phyloP scores from a whole-genome alignment of 805 yeast species.

The Scheffersomyces lignosus region DNA sequence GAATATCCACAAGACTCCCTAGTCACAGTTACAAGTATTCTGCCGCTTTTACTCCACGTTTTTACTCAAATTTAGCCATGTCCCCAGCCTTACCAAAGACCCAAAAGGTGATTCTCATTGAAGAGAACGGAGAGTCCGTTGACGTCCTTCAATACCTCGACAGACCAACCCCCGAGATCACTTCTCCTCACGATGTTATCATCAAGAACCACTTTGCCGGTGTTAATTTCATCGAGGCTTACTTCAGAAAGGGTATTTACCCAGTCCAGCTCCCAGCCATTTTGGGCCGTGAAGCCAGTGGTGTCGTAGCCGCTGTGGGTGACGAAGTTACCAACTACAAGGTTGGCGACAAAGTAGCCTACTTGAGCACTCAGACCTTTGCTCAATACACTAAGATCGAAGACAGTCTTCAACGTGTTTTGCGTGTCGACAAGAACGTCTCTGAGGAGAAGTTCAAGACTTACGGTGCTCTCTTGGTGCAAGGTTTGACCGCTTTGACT shows the following conservation, averaged over 20 bases:
- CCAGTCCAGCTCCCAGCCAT: constrained; percentile 58
- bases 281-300: constrained; percentile 75
- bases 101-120: constrained; percentile 57
- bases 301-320: constrained; percentile 68
- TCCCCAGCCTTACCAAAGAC: constrained; percentile 52
- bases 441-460: constrained; percentile 50
- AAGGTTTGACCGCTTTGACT: constrained; percentile 79
- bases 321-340: constrained; percentile 49
- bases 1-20: too few relatives aligned
- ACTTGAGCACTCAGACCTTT: constrained; percentile 51
- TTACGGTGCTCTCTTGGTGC: constrained; percentile 63
- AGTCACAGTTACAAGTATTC: too few relatives aligned
- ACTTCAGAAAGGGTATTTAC: constrained; percentile 79
- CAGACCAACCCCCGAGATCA: constrained; percentile 57
- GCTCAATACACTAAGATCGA: constrained; percentile 68
- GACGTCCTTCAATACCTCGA: constrained; percentile 63
- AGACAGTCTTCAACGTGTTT: constrained; percentile 30
- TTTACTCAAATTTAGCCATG: too few relatives aligned
- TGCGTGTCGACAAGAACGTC: constrained; percentile 49
- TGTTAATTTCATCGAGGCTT: constrained; percentile 77
- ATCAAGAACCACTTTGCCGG: constrained; percentile 79
- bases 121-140: constrained; percentile 52
- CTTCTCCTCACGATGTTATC: constrained; percentile 54
- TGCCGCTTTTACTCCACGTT: too few relatives aligned
- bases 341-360: constrained; percentile 74